A percentile compares a stretch with the other conserved stretches of the same genome.
phyloP scores from a whole-genome alignment of 345 rosid species.

The Populus pruinosa region DNA sequence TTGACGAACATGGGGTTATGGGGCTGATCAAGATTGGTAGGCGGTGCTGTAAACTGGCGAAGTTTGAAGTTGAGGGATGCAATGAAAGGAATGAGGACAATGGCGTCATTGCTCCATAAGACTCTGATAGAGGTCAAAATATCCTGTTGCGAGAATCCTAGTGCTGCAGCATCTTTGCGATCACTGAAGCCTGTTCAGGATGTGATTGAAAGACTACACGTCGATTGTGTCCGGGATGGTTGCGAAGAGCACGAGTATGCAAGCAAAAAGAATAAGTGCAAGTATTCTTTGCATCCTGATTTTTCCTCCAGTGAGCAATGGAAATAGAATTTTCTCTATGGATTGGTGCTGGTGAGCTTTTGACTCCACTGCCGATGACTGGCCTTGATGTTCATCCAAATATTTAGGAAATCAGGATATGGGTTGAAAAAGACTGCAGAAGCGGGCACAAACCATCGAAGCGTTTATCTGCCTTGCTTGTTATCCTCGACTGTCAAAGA shows the following conservation, averaged over 20 bases:
- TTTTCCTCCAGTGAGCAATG: slow-evolving; percentile 16
- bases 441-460: slow-evolving; percentile 55
- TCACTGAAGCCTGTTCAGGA: slow-evolving; percentile 64
- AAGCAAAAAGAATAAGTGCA: slow-evolving; percentile 45
- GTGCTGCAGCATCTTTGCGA: slow-evolving; percentile 47
- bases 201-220: slow-evolving; percentile 59
- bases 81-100: slow-evolving; percentile 55
- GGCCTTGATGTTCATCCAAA: slow-evolving; percentile 57
- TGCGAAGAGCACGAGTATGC: slow-evolving; percentile 18
- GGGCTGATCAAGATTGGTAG: slow-evolving; percentile 71
- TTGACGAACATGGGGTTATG: slow-evolving; percentile 84
- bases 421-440: slow-evolving; percentile 86
- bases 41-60: slow-evolving; percentile 57
- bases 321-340: slow-evolving; percentile 49
- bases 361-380: slow-evolving; percentile 47
- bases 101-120: slow-evolving; percentile 45
- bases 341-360: slow-evolving; percentile 67
- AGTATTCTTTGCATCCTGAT: slow-evolving; percentile 32
- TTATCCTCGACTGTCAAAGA: slow-evolving; percentile 66
- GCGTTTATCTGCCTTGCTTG: slow-evolving; percentile 57
- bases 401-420: slow-evolving; percentile 71
- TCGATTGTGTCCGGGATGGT: slow-evolving; percentile 79
- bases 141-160: slow-evolving; percentile 61
- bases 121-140: slow-evolving; percentile 66
- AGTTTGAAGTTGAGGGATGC: slow-evolving; percentile 83